A percentile compares a stretch with the other conserved stretches of the same genome.
phyloP scores from a whole-genome alignment of 2,329 filamentous ascomycete species.

The Lachnellula occidentalis region DNA sequence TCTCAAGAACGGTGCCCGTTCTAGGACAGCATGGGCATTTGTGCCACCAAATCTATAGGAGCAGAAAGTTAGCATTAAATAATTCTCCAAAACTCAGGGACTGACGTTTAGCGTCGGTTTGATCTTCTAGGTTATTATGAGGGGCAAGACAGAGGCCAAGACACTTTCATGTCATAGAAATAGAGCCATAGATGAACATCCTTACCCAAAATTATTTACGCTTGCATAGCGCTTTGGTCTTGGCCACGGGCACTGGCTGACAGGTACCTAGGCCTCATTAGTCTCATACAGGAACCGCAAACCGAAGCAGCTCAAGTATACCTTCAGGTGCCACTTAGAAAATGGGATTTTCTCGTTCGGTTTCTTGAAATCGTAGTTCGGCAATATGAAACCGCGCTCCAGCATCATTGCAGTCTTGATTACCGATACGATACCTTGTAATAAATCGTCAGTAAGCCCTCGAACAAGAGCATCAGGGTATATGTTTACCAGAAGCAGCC shows the following conservation, averaged over 20 bases:
- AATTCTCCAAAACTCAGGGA: neutral
- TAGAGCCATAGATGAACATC: neutral
- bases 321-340: conserved; percentile 35
- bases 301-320: conserved; percentile 8
- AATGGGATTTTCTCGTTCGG: conserved; percentile 35
- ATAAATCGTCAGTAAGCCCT: neutral
- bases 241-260: conserved; percentile 26
- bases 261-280: conserved; percentile 24
- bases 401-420: conserved; percentile 29
- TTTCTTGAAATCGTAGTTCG: conserved; percentile 31
- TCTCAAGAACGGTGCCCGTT: conserved; percentile 23
- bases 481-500: conserved; percentile 19
- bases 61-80: neutral
- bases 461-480: neutral
- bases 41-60: conserved; percentile 25
- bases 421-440: conserved; percentile 20
- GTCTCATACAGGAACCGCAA: neutral
- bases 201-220: conserved; percentile 33
- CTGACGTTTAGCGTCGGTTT: neutral
- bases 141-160: neutral
- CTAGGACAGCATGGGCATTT: conserved; percentile 36
- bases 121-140: neutral
- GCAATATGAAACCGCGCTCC: conserved; percentile 26
- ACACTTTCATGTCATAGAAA: conserved; percentile 5
- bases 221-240: conserved; percentile 43